These are phyloP conservation scores for Puccinia sorghi DNA, from an alignment of 1,284 basidiomycete genomes.

Conservation along the genomic window DNA sequence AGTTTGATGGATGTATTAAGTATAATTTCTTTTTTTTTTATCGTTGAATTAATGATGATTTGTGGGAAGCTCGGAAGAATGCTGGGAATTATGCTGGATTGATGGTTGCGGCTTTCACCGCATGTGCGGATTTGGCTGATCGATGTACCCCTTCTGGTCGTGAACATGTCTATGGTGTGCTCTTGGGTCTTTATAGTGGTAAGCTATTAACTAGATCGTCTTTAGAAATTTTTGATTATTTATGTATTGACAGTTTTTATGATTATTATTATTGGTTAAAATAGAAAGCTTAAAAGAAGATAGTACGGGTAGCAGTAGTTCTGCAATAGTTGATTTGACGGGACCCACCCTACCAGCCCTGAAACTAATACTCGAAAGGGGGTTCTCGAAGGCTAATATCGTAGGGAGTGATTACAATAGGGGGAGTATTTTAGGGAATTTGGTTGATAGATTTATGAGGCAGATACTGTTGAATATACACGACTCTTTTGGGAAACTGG, in stretches of 20 bases:
- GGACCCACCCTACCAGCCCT: constrained; percentile 75
- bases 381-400: not conserved
- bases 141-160: constrained; percentile 31
- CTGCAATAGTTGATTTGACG: constrained; percentile 72
- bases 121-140: constrained; percentile 51
- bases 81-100: constrained; percentile 24
- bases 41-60: not conserved
- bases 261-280: not conserved
- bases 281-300: constrained; percentile 74
- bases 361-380: constrained; percentile 68
- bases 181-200: constrained; percentile 37
- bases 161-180: constrained; percentile 45
- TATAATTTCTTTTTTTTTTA: not conserved
- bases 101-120: constrained; percentile 34
- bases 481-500: constrained; percentile 65
- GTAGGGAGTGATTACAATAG: not conserved
- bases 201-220: not conserved
- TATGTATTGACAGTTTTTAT: not conserved
- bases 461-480: constrained; percentile 82
- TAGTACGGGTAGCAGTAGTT: constrained; percentile 62
- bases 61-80: constrained; percentile 32
- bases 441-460: constrained; percentile 82
- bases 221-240: not conserved
- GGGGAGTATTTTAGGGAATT: constrained; percentile 54
- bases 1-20: constrained; percentile 58